Base-by-base conservation (phyloP, 495 filamentous ascomycete genomes). In the Bathelium albidoporum region DNA sequence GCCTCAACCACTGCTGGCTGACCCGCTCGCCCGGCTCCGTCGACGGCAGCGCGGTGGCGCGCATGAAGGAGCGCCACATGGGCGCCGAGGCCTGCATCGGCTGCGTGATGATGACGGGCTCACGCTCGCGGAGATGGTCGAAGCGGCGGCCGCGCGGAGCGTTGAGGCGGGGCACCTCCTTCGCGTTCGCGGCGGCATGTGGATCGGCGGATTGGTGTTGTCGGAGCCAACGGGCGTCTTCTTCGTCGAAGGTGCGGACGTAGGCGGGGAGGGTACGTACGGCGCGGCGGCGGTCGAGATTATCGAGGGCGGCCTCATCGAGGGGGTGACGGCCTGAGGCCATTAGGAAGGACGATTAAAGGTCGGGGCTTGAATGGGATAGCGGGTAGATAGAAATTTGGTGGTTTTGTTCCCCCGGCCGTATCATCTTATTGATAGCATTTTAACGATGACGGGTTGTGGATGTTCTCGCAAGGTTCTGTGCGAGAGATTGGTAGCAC, bases 1-100 rank as follows among this genome's bases (percentile, higher is more conserved):
- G 73, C 59, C 80, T 74, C 67, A 87, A 62, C 85, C 85, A 88
- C 60, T 85, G 80, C 34, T 80, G 73, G 11, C 79, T 78, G 28
- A 86, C 82, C 16, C 74, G 62, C 49, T 70, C 31, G 65, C 86
- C 82, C 24, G 62, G 65, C n/a, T 66, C 65, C 0, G 64, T 62
- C 1, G 61, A 55, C 4, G 58, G 36, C 2, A 32, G 84, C 59
- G 78, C 75, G 26, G 84, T 81, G 1, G 78, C 72, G 32, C 78
- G 78, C 60, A 79, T 80, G 68, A 87, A 88, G 20, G 78, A 75
- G 55, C 76, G 77, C 86, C 86, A 89, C 55, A 83, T 81, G 20
- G 83, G 86, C 58, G 82, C 79, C 31, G 77, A 74, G 49, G 72
- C 69, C 22, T 61, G 69, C 39, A 68, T 36, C 14, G 67, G 64